Conservation (phyloP, 306 rosid species). For the Quercus aquifolioides region DNA sequence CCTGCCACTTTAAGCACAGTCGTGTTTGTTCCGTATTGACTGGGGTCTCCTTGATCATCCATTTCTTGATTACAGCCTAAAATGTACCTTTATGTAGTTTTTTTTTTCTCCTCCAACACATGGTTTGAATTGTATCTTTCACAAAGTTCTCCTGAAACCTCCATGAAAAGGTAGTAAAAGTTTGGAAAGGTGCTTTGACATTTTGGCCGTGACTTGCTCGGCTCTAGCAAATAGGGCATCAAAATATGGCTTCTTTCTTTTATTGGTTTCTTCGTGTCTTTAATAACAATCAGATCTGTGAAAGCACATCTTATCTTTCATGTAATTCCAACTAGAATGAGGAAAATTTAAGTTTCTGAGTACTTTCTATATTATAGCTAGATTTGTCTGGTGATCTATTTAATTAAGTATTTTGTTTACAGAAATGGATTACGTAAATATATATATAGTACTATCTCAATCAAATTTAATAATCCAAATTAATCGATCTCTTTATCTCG, state of each 20-base stretch:
- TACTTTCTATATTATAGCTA: background rate
- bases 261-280: constrained; percentile 48
- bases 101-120: constrained; percentile 14
- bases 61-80: constrained; percentile 3
- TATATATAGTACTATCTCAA: background rate
- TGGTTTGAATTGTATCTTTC: constrained; percentile 37
- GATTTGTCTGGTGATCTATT: background rate
- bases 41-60: background rate
- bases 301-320: constrained; percentile 15
- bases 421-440: too few species aligned
- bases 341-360: background rate
- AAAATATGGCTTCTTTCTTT: constrained; percentile 54
- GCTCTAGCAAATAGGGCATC: constrained; percentile 53
- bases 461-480: too few species aligned
- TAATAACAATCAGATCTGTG: constrained; percentile 12
- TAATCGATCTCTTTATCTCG: too few species aligned
- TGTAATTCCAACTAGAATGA: constrained; percentile 48
- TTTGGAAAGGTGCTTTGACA: constrained; percentile 34
- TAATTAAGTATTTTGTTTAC: background rate
- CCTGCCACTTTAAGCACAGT: constrained; percentile 18
- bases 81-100: background rate
- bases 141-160: constrained; percentile 31
- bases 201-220: constrained; percentile 62
- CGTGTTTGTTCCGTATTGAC: constrained; percentile 7
- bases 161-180: constrained; percentile 34